These are phyloP conservation scores for Cyclotella choctawhatcheeana DNA, from an alignment of 108 stramenopile genomes.

Conservation along the genomic window DNA sequence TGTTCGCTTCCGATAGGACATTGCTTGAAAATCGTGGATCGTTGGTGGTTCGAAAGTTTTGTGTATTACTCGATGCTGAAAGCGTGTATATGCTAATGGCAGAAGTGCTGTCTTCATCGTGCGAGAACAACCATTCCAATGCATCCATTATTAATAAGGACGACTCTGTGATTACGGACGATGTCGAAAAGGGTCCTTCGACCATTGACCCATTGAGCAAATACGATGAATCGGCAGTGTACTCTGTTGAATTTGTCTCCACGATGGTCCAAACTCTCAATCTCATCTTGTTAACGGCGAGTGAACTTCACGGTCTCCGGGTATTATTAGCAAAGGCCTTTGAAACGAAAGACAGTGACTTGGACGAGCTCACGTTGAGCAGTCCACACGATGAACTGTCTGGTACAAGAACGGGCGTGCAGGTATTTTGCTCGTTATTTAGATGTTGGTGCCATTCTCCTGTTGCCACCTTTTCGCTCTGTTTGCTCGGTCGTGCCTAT, in stretches of 20 bases:
- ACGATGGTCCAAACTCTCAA: slow-evolving; percentile 99
- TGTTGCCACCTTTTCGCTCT: slow-evolving; percentile 95
- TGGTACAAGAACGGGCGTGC: slow-evolving; percentile 50
- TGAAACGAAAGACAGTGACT: slow-evolving; percentile 23
- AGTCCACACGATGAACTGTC: slow-evolving; percentile 36
- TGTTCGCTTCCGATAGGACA: slow-evolving; percentile 89
- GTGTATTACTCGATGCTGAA: slow-evolving; percentile 92
- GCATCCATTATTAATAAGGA: slow-evolving; percentile 33
- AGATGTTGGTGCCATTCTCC: slow-evolving; percentile 98
- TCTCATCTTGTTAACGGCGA: slow-evolving; percentile 95
- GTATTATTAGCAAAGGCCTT: slow-evolving; percentile 65
- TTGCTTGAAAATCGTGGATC: slow-evolving; percentile 96
- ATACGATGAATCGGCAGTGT: slow-evolving; percentile 36
- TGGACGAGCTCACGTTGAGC: slow-evolving; percentile 13
- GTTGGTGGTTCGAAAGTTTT: slow-evolving; percentile 95
- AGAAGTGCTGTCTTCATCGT: slow-evolving; percentile 74
- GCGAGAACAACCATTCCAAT: slow-evolving; percentile 18
- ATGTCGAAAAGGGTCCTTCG: slow-evolving; percentile 27
- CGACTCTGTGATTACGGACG: not conserved
- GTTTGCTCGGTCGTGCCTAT: slow-evolving; percentile 95
- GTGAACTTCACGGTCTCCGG: slow-evolving; percentile 92
- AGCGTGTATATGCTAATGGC: slow-evolving; percentile 94
- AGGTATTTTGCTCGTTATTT: slow-evolving; percentile 88
- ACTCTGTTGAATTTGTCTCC: slow-evolving; percentile 88
- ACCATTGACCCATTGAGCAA: slow-evolving; percentile 31